Conservation (phyloP, 768 basidiomycete genomes). For the Pisolithus albus region DNA sequence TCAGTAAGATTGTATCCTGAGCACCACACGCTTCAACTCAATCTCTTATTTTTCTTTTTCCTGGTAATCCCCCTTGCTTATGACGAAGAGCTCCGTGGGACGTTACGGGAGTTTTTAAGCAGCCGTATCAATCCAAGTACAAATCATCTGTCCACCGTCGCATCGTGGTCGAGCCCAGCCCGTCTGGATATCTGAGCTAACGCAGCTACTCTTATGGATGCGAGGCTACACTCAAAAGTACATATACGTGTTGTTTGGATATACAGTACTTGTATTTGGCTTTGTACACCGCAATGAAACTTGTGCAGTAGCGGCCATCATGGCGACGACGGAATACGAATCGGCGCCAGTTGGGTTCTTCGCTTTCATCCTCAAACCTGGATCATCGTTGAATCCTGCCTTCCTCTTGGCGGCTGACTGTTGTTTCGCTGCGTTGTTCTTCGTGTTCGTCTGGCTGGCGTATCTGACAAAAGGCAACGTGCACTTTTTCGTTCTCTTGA, state of each 20-base stretch:
- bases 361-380: constrained; percentile 58
- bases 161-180: too few relatives aligned
- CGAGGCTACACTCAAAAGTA: too few relatives aligned
- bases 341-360: constrained; percentile 33
- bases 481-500: constrained; percentile 62
- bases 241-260: too few relatives aligned
- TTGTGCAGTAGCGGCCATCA: background rate
- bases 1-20: constrained; percentile 16
- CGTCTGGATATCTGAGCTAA: too few relatives aligned
- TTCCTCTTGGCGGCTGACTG: constrained; percentile 61
- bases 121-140: background rate
- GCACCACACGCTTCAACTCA: background rate
- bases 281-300: background rate
- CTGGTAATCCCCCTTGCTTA: background rate
- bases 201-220: too few relatives aligned
- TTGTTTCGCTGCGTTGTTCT: constrained; percentile 50
- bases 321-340: constrained; percentile 20
- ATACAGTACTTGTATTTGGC: too few relatives aligned
- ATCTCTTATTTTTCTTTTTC: background rate
- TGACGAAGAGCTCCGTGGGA: constrained; percentile 3
- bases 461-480: constrained; percentile 56
- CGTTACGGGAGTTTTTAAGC: constrained; percentile 4
- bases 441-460: constrained; percentile 53
- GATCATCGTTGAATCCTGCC: constrained; percentile 66
- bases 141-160: background rate